Evolutionary conservation across 495 filamentous ascomycete species (phyloP), one percentile per base, ranked within the genome.

Genomic region (Pyrenopolyporus hunteri): DNA sequence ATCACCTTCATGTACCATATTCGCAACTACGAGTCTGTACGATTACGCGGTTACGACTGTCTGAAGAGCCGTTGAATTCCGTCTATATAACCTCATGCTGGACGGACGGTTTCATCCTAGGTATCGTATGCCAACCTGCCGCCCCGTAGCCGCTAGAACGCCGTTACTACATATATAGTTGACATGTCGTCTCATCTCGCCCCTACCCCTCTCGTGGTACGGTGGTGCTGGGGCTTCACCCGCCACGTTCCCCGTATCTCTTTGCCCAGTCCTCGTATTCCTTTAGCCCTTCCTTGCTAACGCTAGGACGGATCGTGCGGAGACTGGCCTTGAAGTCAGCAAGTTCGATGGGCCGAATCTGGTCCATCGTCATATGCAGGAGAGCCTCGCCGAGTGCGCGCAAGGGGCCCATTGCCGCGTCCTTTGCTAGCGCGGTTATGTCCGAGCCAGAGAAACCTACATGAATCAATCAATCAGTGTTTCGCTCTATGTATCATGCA

Each of bases 401-500:
- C 10, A 99, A 81, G 6, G 95, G 94, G 0, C 94, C 95, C 94
- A 99, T 99, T 19, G 94, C 94, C 7, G 94, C 94, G 70, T 99
- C 94, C 74, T 99, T 99, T 6, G 94, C 95, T 19, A 99, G 77
- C 4, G 94, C 94, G 7, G 94, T 99, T 50, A 99, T 96, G 70
- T 99, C 94, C 2, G 92, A 96, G 56, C 94, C 95, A 29, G 91
- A 96, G 78, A 96, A 99, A 44, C 93, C 94, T 97, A 66, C 1
- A 46, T 32, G 29, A 7, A 20, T 14, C 56, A 1, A 42, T 26
- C 36, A 16, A 46, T 66, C 56, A 64, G 62, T 22, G 40, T 40
- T 6, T 2, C 3, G 6, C 43, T 6, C 14, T 17, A 28, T 31
- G 13, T 31, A 14, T 6, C 3, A 33, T 57, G 7, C 13, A 32